phyloP scores from a whole-genome alignment of 345 rosid genomes.

The Schrenkiella parvula region DNA sequence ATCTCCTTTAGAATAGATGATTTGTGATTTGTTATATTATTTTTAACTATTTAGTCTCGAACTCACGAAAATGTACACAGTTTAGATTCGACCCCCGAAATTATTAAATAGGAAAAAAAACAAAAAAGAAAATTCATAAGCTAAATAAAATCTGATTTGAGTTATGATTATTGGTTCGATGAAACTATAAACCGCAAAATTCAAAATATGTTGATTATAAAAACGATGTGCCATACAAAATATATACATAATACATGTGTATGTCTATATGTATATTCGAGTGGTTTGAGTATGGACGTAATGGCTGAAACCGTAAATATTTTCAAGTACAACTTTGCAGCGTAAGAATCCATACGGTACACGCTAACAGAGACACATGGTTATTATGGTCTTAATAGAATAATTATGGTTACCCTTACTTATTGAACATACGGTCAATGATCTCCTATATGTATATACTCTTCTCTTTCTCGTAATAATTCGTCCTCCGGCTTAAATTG shows the following conservation, averaged over 20 bases:
- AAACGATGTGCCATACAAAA: not conserved
- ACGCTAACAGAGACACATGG: constrained; percentile 36
- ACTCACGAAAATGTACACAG: too few species aligned
- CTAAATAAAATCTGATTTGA: not conserved
- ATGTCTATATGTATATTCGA: not conserved
- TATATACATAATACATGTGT: not conserved
- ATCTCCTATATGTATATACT: not conserved
- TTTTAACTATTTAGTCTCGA: too few species aligned
- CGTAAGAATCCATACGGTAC: constrained; percentile 28
- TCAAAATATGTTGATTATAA: not conserved
- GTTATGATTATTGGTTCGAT: not conserved
- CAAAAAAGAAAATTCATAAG: not conserved
- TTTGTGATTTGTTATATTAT: too few species aligned
- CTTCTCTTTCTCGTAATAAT: constrained; percentile 3
- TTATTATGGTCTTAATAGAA: not conserved
- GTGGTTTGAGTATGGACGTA: constrained; percentile 15
- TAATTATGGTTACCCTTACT: constrained; percentile 2
- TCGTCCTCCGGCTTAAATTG: not conserved
- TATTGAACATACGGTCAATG: not conserved
- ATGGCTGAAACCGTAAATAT: constrained; percentile 25
- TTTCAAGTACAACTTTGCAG: constrained; percentile 13
- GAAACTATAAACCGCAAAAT: not conserved
- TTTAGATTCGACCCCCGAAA: too few species aligned
- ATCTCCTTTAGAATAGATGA: too few species aligned
- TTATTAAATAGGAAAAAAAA: too few species aligned